These are phyloP conservation scores for Dissoconium aciculare DNA, from an alignment of 2,329 filamentous ascomycete species.

Conservation along the genomic window DNA sequence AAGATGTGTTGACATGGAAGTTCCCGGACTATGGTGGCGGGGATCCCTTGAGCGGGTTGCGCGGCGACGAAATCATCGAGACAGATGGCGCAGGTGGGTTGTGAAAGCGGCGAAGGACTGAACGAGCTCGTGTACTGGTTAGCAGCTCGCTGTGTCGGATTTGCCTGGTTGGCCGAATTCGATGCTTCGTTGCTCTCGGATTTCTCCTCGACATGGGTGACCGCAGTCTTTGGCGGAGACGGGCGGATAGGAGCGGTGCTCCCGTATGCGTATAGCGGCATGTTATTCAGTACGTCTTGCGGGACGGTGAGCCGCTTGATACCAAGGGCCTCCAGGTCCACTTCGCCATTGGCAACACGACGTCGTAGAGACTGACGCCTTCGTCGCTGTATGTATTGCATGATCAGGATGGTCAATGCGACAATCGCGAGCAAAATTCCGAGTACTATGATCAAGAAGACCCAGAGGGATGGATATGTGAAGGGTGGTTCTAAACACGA, in stretches of 20 bases:
- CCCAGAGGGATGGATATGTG: slow-evolving; percentile 60
- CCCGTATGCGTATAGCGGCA: slow-evolving; percentile 64
- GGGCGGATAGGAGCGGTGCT: slow-evolving; percentile 7
- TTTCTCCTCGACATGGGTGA: slow-evolving; percentile 4
- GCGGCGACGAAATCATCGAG: slow-evolving; percentile 54
- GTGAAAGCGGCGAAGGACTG: slow-evolving; percentile 38
- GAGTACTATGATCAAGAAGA: slow-evolving; percentile 55
- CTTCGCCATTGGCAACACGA: slow-evolving; percentile 61
- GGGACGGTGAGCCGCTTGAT: slow-evolving; percentile 73
- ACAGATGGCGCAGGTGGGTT: slow-evolving; percentile 82
- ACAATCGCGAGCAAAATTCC: slow-evolving; percentile 57
- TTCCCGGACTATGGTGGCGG: slow-evolving; percentile 55
- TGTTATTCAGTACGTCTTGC: slow-evolving; percentile 49
- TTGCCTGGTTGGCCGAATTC: slow-evolving; percentile 2
- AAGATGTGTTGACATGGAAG: slow-evolving; percentile 86
- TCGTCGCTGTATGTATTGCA: slow-evolving; percentile 63
- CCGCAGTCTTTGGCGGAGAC: not conserved
- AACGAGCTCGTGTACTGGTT: slow-evolving; percentile 9
- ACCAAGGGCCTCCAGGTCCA: slow-evolving; percentile 73
- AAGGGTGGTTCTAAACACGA: slow-evolving; percentile 11
- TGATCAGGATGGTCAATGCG: slow-evolving; percentile 48
- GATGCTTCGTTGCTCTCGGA: slow-evolving; percentile 4
- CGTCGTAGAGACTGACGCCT: slow-evolving; percentile 53
- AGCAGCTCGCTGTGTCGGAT: too few relatives aligned
- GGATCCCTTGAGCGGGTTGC: slow-evolving; percentile 7